Conservation (phyloP, 345 rosid species). For the Pseudoturritis turrita region DNA sequence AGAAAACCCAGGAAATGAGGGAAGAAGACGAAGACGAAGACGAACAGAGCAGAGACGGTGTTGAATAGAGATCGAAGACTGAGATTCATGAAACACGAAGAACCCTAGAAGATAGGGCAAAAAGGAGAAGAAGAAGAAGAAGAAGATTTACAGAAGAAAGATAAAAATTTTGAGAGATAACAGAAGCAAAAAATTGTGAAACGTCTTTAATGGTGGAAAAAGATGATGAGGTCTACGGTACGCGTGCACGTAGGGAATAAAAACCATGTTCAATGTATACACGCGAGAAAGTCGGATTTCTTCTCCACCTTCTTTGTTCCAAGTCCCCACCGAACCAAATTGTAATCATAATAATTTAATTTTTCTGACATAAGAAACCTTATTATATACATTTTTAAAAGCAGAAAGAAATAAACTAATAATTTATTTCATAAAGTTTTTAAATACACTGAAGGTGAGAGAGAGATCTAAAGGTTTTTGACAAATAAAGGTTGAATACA, state of each 20-base stretch:
- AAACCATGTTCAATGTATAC: conserved; percentile 61
- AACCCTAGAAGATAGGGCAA: conserved; percentile 91
- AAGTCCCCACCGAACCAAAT: conserved; percentile 21
- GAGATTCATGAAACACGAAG: conserved; percentile 49
- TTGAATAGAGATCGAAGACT: conserved; percentile 12
- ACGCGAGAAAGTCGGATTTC: conserved; percentile 39
- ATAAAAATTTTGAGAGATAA: neutral
- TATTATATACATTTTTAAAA: conserved; percentile 4
- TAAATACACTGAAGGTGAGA: conserved; percentile 9
- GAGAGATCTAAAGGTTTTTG: conserved; percentile 16
- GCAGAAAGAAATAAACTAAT: neutral
- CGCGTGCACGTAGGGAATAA: neutral
- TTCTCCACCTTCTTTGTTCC: conserved; percentile 44
- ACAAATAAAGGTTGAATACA: conserved; percentile 12
- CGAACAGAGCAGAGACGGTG: conserved; percentile 6
- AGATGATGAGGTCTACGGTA: conserved; percentile 14
- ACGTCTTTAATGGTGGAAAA: conserved; percentile 14
- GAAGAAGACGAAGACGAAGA: conserved; percentile 22
- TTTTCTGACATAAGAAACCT: conserved; percentile 2
- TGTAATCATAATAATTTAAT: conserved; percentile 1
- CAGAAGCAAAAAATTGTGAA: conserved; percentile 3
- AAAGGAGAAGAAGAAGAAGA: conserved; percentile 31
- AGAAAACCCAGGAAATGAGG: conserved; percentile 22
- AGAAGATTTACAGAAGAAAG: neutral
- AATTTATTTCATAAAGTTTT: conserved; percentile 11